phyloP scores from a whole-genome alignment of 148 eudicot species.

The Dianthus caryophyllus region DNA sequence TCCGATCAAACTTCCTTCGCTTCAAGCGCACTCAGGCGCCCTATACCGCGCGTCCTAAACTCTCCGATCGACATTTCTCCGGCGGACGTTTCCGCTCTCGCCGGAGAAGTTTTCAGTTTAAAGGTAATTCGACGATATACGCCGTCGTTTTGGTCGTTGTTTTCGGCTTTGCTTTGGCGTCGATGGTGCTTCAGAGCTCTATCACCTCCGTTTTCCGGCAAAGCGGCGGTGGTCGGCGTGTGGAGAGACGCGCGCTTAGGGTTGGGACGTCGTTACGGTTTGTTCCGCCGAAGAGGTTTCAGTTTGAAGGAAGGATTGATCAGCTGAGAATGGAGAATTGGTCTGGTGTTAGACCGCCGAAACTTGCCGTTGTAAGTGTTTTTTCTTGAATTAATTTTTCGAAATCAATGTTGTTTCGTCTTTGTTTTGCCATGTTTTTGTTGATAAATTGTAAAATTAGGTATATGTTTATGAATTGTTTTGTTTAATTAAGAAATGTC shows the following conservation, averaged over 20 bases:
- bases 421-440: no score
- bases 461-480: not conserved
- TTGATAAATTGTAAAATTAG: not conserved
- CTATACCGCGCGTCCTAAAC: slow-evolving; percentile 28
- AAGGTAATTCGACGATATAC: slow-evolving; percentile 59
- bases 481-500: not conserved
- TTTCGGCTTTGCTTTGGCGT: slow-evolving; percentile 58
- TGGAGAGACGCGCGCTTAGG: slow-evolving; percentile 34
- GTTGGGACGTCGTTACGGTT: slow-evolving; percentile 67
- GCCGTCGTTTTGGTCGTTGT: slow-evolving; percentile 48
- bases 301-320: slow-evolving; percentile 36
- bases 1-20: slow-evolving; percentile 42
- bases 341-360: slow-evolving; percentile 58
- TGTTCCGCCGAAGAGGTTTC: slow-evolving; percentile 27
- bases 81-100: slow-evolving; percentile 42
- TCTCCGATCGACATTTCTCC: slow-evolving; percentile 22
- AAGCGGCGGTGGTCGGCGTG: slow-evolving; percentile 39
- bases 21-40: slow-evolving; percentile 46
- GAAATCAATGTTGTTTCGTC: not conserved
- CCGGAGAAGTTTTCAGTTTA: slow-evolving; percentile 33
- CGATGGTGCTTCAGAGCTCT: slow-evolving; percentile 76
- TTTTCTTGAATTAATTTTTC: not conserved
- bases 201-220: slow-evolving; percentile 53
- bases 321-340: slow-evolving; percentile 41
- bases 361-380: slow-evolving; percentile 67